These are phyloP conservation scores for Fraxinus cuspidata DNA, from an alignment of 257 asterid species.

Conservation along the genomic window DNA sequence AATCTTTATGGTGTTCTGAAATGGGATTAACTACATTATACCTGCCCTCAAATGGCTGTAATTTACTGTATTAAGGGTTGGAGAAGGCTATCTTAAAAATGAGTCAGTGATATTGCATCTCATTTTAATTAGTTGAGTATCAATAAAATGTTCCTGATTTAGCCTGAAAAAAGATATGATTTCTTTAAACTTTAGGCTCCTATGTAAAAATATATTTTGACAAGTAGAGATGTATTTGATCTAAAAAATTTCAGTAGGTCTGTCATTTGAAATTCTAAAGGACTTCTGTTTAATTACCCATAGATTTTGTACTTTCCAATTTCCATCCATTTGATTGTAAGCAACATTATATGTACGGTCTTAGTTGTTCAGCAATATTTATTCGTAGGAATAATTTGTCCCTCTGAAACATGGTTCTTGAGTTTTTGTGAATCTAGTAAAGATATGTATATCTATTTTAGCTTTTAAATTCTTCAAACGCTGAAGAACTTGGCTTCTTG, in stretches of 20 bases:
- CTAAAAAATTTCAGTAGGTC: not conserved
- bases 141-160: not conserved
- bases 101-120: too few species aligned
- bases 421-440: not conserved
- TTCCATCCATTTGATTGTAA: not conserved
- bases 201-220: not conserved
- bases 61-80: not conserved
- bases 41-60: not conserved
- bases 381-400: not conserved
- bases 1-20: not conserved
- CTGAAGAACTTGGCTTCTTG: not conserved
- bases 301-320: not conserved
- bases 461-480: constrained; percentile 5
- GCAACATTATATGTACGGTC: not conserved
- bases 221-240: not conserved
- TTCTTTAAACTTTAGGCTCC: not conserved
- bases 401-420: not conserved
- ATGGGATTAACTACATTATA: not conserved
- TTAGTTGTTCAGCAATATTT: not conserved
- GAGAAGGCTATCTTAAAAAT: too few species aligned
- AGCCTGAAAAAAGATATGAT: not conserved
- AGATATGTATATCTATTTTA: not conserved
- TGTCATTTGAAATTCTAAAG: not conserved
- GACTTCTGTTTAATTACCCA: not conserved
- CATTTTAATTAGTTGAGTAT: not conserved